phyloP scores from a whole-genome alignment of 148 eudicot species.

The Rhododendron ferrugineum region DNA sequence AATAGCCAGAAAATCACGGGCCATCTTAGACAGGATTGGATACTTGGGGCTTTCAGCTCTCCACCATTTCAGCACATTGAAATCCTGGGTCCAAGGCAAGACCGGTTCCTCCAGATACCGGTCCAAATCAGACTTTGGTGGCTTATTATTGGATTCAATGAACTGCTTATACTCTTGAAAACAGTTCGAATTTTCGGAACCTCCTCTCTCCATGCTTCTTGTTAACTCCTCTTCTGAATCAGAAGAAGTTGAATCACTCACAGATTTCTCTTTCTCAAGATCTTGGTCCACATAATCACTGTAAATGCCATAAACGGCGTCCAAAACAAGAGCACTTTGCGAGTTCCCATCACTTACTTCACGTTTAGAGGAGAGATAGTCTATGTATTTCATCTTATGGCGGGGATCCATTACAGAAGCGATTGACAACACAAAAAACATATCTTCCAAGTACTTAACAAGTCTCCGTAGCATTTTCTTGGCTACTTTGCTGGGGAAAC shows the following conservation, averaged over 20 bases:
- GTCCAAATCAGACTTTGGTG: constrained; percentile 2
- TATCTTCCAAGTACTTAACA: background rate
- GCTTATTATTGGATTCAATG: background rate
- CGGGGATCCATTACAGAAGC: constrained; percentile 1
- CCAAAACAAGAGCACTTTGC: background rate
- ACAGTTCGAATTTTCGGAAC: background rate
- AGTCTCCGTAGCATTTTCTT: background rate
- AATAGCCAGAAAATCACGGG: constrained; percentile 2
- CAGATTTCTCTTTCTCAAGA: background rate
- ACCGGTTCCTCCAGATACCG: background rate
- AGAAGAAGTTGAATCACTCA: background rate
- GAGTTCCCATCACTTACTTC: background rate
- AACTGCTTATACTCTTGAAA: background rate
- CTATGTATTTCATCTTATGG: background rate
- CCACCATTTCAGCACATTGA: constrained; percentile 7
- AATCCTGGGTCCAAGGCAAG: background rate
- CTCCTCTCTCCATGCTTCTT: background rate
- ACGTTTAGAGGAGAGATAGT: background rate
- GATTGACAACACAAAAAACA: background rate
- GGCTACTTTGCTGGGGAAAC: background rate
- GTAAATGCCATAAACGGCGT: background rate
- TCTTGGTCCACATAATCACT: background rate
- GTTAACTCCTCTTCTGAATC: background rate
- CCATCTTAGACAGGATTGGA: constrained; percentile 5
- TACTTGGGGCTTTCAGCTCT: background rate